phyloP scores from a whole-genome alignment of 129 eudicot genomes.

The Pseudognaphalium luteoalbum region DNA sequence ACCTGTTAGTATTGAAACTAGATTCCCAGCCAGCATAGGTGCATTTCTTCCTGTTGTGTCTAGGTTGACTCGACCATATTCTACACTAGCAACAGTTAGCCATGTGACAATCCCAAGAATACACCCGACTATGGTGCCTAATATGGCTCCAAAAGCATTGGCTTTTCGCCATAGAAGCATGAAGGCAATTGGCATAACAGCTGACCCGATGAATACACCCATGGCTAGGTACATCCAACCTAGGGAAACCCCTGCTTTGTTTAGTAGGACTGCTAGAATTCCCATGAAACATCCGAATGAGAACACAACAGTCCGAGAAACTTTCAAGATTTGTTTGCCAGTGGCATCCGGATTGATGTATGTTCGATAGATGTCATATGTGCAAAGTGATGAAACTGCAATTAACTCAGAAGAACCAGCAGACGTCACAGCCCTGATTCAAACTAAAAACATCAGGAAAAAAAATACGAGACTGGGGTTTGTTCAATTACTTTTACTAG shows the following conservation, averaged over 20 bases:
- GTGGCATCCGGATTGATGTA: constrained; percentile 85
- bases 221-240: constrained; percentile 99
- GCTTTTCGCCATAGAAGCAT: constrained; percentile 95
- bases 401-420: constrained; percentile 96
- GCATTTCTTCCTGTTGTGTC: constrained; percentile 97
- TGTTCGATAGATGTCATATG: constrained; percentile 93
- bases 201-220: constrained; percentile 97
- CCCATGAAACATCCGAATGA: constrained; percentile 95
- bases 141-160: constrained; percentile 78
- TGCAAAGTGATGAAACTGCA: constrained; percentile 94
- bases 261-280: constrained; percentile 79
- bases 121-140: constrained; percentile 73
- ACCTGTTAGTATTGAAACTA: constrained; percentile 79
- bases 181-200: constrained; percentile 94
- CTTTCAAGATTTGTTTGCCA: constrained; percentile 90
- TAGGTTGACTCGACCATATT: constrained; percentile 82
- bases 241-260: constrained; percentile 88
- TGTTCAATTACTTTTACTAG: background rate
- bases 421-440: constrained; percentile 93
- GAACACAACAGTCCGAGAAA: constrained; percentile 73
- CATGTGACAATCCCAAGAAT: constrained; percentile 67
- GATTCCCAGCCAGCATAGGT: constrained; percentile 96
- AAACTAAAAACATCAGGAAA: constrained; percentile 8
- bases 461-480: background rate
- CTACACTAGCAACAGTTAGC: constrained; percentile 71